Conservation (phyloP, 768 basidiomycete genomes). For the Lyophyllum semitale region DNA sequence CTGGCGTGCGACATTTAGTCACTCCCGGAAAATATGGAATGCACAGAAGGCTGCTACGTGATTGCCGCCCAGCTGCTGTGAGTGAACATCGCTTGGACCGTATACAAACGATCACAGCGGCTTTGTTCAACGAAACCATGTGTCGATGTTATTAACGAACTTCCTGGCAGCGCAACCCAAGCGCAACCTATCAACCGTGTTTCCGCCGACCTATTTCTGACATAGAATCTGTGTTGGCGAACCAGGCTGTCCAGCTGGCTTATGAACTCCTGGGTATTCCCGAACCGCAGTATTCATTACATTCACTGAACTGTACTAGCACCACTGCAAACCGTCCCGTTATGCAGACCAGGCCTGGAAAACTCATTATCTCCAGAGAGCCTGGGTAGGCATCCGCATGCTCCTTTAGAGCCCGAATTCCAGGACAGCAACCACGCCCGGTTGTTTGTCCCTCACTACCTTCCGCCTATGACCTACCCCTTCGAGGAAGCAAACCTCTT, state of each 20-base stretch:
- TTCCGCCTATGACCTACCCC: too few species aligned
- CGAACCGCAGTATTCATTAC: neutral
- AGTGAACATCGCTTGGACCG: neutral
- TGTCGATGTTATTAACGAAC: neutral
- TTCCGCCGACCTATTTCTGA: neutral
- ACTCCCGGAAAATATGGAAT: too few species aligned
- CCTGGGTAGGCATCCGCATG: too few species aligned
- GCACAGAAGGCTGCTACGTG: too few species aligned
- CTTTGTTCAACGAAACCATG: neutral
- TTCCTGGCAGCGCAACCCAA: neutral
- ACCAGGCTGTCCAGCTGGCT: neutral
- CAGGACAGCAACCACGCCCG: too few species aligned
- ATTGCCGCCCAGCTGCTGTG: neutral
- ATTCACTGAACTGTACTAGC: too few species aligned
- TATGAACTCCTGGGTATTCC: neutral
- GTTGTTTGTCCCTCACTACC: too few species aligned
- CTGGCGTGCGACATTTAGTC: too few species aligned
- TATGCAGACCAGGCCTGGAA: neutral
- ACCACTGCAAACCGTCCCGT: neutral
- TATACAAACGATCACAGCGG: neutral
- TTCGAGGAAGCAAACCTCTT: too few species aligned
- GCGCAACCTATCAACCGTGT: neutral
- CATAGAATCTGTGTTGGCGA: neutral
- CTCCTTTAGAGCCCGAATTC: too few species aligned
- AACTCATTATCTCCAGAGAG: neutral